Evolutionary conservation across 495 filamentous ascomycete species (phyloP).

Genomic region (Arthonia radiata): DNA sequence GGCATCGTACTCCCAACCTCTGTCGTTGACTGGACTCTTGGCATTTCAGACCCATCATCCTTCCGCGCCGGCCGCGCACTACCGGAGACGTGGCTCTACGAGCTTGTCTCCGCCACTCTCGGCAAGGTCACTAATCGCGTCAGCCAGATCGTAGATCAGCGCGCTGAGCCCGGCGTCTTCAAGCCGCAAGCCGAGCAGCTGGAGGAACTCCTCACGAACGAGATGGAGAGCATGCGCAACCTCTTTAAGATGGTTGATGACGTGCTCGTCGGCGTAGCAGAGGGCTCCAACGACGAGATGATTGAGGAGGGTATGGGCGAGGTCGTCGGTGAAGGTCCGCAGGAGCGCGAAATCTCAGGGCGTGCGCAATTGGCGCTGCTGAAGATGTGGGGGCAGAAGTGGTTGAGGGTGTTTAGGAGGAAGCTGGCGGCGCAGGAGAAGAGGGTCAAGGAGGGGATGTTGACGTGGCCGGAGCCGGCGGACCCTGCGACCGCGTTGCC

Average conservation of each 20-base stretch:
- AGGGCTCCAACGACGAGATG: slow-evolving; percentile 45
- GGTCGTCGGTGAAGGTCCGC: slow-evolving; percentile 25
- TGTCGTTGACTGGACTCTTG: slow-evolving; percentile 73
- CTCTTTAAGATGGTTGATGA: slow-evolving; percentile 69
- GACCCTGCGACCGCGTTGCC: too few relatives aligned
- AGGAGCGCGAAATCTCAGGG: slow-evolving; percentile 17
- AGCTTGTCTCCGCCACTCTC: slow-evolving; percentile 70
- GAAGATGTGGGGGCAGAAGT: slow-evolving; percentile 58
- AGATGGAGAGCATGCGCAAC: slow-evolving; percentile 44
- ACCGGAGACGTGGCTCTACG: slow-evolving; percentile 49
- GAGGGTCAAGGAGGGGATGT: slow-evolving; percentile 12
- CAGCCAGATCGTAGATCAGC: slow-evolving; percentile 49
- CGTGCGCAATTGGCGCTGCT: slow-evolving; percentile 38
- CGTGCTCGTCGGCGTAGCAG: slow-evolving; percentile 43
- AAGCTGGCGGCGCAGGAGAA: slow-evolving; percentile 64
- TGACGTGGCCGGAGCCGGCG: not conserved
- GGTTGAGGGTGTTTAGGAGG: slow-evolving; percentile 63
- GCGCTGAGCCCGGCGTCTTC: slow-evolving; percentile 25
- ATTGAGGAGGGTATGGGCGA: slow-evolving; percentile 28
- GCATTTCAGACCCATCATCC: slow-evolving; percentile 25
- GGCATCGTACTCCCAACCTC: slow-evolving; percentile 62
- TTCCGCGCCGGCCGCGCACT: slow-evolving; percentile 43
- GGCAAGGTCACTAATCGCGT: slow-evolving; percentile 80
- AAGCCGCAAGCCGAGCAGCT: slow-evolving; percentile 35
- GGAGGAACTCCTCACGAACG: slow-evolving; percentile 36